These are phyloP conservation scores for Ganoderma resinaceum DNA, from an alignment of 1,284 basidiomycete genomes.

Conservation along the genomic window DNA sequence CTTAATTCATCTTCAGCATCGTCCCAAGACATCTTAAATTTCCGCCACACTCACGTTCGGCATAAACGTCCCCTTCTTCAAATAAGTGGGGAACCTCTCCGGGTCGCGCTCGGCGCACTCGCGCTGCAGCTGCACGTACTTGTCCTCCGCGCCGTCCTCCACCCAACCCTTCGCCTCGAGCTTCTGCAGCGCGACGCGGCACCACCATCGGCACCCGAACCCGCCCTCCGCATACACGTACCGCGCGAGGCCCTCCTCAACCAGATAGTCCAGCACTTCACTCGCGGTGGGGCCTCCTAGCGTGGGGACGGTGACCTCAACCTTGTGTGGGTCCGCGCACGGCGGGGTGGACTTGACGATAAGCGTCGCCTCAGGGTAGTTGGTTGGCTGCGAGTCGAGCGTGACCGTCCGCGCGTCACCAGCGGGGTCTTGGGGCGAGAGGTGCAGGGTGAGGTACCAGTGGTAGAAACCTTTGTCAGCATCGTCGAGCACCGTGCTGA, in stretches of 20 bases:
- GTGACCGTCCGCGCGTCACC: constrained; percentile 1
- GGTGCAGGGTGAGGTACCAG: constrained; percentile 13
- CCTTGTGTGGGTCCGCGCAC: constrained; percentile 9
- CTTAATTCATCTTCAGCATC: neutral
- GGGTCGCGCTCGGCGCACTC: constrained; percentile 13
- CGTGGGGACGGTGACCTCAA: constrained; percentile 7
- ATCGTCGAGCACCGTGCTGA: constrained; percentile 12
- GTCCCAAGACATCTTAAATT: neutral
- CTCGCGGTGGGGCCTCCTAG: neutral
- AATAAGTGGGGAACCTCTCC: constrained; percentile 6
- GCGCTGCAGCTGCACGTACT: constrained; percentile 10
- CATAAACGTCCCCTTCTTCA: constrained; percentile 13
- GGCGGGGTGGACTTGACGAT: constrained; percentile 14
- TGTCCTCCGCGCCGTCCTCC: constrained; percentile 11
- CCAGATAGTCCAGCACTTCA: constrained; percentile 11
- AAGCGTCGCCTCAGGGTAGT: constrained; percentile 12
- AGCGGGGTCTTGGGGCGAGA: neutral
- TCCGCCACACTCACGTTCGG: constrained; percentile 5
- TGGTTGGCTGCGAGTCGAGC: constrained; percentile 15
- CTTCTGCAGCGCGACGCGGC: constrained; percentile 15
- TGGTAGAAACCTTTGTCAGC: constrained; percentile 7
- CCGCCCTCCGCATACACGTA: constrained; percentile 16
- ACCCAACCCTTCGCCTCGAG: constrained; percentile 15
- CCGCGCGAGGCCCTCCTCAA: constrained; percentile 14
- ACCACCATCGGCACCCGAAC: constrained; percentile 17